Evolutionary conservation across 2,329 filamentous ascomycete species (phyloP).

Genomic region (Aspergillus pseudonomiae): DNA sequence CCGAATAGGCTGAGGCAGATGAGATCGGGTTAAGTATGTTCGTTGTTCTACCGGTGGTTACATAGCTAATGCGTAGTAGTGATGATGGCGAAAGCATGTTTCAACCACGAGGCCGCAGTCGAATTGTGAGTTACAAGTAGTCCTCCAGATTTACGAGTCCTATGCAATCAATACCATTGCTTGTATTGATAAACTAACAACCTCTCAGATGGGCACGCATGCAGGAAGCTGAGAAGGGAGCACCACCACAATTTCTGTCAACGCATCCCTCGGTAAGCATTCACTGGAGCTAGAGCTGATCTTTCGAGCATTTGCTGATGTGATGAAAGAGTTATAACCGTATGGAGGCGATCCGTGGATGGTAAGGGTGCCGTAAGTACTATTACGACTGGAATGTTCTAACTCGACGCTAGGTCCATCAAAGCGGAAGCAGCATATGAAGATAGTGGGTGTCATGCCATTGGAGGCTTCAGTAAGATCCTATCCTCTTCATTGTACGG

Average conservation of each 20-base stretch:
- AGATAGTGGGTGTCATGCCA: slow-evolving; percentile 41
- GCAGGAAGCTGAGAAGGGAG: slow-evolving; percentile 49
- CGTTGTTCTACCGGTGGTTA: background rate
- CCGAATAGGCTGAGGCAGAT: slow-evolving; percentile 59
- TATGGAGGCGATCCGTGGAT: slow-evolving; percentile 57
- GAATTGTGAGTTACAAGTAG: slow-evolving; percentile 45
- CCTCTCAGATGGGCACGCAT: slow-evolving; percentile 52
- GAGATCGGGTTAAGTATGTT: slow-evolving; percentile 59
- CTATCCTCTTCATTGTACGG: background rate
- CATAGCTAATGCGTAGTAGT: slow-evolving; percentile 38
- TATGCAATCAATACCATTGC: background rate
- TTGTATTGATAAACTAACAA: slow-evolving; percentile 6
- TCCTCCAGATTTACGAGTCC: background rate
- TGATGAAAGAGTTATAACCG: slow-evolving; percentile 52
- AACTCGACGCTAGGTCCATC: slow-evolving; percentile 35
- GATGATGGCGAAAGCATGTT: slow-evolving; percentile 67
- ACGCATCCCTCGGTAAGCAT: slow-evolving; percentile 59
- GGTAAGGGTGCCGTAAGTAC: slow-evolving; percentile 37
- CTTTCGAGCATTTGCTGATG: slow-evolving; percentile 8
- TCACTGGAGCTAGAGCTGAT: background rate
- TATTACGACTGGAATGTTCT: slow-evolving; percentile 10
- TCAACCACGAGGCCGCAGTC: slow-evolving; percentile 59
- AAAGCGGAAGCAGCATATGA: slow-evolving; percentile 44
- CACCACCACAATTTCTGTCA: slow-evolving; percentile 60
- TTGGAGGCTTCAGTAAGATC: slow-evolving; percentile 33